Base-by-base conservation (phyloP, 1,139 yeast genomes). In the Hyphopichia buzzinii region DNA sequence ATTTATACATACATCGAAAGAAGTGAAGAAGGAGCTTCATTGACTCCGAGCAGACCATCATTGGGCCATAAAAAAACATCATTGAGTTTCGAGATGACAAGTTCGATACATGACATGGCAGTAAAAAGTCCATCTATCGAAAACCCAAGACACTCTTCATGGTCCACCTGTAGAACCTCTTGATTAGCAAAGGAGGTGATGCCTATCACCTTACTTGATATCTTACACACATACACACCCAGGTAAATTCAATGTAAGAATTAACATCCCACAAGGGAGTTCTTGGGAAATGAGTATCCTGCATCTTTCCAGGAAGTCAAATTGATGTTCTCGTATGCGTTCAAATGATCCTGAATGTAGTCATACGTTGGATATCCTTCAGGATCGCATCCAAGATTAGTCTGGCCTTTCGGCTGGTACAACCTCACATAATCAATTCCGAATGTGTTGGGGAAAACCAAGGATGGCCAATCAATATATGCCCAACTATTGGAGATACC, bases 401-500 rank as follows among this genome's bases (percentile, higher is more conserved):
- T 53, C 4, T 60, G 52, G 44, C 67, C 76, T 26, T 60, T 48
- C 3, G 94, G 92, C 60, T 87, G 96, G 56, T 87, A 87, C 12
- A 87, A 58, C 45, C 96, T 75, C 12, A 87, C 87, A 51, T 81
- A 84, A 57, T 87, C 96, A 38, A 87, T 66, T 40, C 79, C 65
- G 72, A 86, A 62, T 3, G 72, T 71, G 3, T 75, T 72, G 1
- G 96, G 96, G 73, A 87, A 86, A 28, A 59, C 55, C 31, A 87
- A 60, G 11, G 78, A 67, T 25, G 75, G 71, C 94, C 95, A 85
- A 56, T 84, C 85, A 44, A 87, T 85, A 54, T 83, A 82, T 1
- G 87, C 83, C 95, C 95, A 87, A 38, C 79, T 77, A 44, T 80
- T 79, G 6, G 95, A 86, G 35, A 87, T 62, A 58, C 94, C 96